phyloP scores from a whole-genome alignment of 2,329 filamentous ascomycete species.

The Microsporum canis region DNA sequence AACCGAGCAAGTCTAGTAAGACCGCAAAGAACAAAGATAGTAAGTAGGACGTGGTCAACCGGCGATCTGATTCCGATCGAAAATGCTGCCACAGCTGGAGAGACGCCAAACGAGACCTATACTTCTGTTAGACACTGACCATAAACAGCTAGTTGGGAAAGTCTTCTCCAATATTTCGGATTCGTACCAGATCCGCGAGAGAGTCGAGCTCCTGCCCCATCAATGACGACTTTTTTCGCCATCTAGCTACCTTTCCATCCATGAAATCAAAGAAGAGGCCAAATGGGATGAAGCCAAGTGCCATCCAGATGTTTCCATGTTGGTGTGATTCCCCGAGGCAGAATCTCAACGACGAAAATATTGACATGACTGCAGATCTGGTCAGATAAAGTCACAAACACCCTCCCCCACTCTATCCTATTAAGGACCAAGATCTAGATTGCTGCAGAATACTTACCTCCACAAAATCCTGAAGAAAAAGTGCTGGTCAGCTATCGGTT shows the following conservation, averaged over 20 bases:
- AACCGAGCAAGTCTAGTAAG: conserved; percentile 89
- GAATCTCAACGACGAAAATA: conserved; percentile 91
- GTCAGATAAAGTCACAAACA: neutral
- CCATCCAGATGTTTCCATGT: conserved; percentile 62
- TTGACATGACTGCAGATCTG: conserved; percentile 59
- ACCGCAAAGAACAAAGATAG: conserved; percentile 89
- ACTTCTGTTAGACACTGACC: conserved; percentile 8
- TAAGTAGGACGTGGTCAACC: conserved; percentile 65
- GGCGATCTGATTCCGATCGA: conserved; percentile 75
- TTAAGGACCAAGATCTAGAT: neutral
- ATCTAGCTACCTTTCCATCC: conserved; percentile 90
- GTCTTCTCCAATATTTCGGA: neutral
- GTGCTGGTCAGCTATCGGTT: conserved; percentile 1
- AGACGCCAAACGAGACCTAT: conserved; percentile 89
- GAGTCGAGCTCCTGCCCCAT: conserved; percentile 98
- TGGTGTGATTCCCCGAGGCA: conserved; percentile 61
- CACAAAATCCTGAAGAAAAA: conserved; percentile 34
- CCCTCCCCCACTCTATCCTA: neutral
- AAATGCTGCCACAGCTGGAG: conserved; percentile 79
- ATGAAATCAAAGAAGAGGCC: conserved; percentile 97
- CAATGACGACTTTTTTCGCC: conserved; percentile 91
- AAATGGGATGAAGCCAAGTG: conserved; percentile 78
- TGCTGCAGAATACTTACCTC: conserved; percentile 29
- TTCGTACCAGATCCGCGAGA: conserved; percentile 74
- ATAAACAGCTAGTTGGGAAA: neutral